A percentile compares a stretch with the other conserved stretches of the same genome.
These are phyloP conservation scores for Nicotiana tomentosiformis DNA, from an alignment of 257 asterid species.

Conservation along the genomic window DNA sequence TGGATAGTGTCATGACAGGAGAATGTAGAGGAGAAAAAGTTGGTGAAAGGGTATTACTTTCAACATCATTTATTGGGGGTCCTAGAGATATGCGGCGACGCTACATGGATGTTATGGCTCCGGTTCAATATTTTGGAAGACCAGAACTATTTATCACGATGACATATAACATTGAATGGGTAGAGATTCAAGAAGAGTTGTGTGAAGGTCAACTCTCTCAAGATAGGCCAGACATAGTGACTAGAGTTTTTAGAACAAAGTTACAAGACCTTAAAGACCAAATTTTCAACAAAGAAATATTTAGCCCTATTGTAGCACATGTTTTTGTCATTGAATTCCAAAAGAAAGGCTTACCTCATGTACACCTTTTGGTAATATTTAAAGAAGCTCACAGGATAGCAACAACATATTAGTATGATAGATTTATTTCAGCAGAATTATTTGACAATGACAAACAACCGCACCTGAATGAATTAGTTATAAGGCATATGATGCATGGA, in stretches of 20 bases:
- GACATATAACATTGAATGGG: neutral
- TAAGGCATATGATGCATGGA: conserved; percentile 5
- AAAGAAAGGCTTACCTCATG: no score
- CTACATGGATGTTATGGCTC: neutral
- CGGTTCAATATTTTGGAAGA: neutral
- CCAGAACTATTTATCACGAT: neutral
- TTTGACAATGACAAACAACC: neutral
- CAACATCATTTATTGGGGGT: neutral
- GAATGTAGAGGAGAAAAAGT: neutral
- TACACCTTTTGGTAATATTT: neutral
- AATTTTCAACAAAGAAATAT: no score
- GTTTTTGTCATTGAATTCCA: no score
- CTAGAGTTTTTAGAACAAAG: no score
- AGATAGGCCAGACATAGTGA: no score
- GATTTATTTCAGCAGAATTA: no score
- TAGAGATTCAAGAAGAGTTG: no score
- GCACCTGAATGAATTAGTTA: neutral
- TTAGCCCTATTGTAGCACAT: no score
- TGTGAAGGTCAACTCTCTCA: neutral
- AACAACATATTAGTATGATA: neutral
- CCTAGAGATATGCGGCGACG: neutral
- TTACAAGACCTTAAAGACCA: no score
- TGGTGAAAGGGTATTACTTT: neutral
- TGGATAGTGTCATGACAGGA: neutral
- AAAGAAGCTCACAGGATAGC: no score